These are phyloP conservation scores for Neonectria faginata DNA, from an alignment of 2,329 filamentous ascomycete genomes.

Conservation along the genomic window DNA sequence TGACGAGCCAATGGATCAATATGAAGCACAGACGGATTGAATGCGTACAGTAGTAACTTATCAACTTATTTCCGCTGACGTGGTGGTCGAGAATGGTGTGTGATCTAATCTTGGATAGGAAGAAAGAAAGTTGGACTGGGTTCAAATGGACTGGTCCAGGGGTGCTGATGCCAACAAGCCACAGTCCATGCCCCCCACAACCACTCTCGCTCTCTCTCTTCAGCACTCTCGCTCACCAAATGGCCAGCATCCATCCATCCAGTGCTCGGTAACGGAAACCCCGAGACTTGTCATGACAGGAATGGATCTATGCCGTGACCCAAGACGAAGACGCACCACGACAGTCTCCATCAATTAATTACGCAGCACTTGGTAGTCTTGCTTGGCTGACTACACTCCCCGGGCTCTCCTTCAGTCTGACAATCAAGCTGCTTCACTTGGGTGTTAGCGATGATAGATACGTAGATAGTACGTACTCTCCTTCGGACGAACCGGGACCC, in stretches of 20 bases:
- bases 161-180: constrained; percentile 10
- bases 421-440: too few relatives aligned
- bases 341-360: background rate
- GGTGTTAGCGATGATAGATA: too few relatives aligned
- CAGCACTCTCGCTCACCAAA: background rate
- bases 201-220: constrained; percentile 5
- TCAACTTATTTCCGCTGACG: constrained; percentile 5
- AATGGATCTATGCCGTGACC: too few relatives aligned
- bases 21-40: too few relatives aligned
- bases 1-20: background rate
- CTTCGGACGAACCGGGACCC: background rate
- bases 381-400: too few relatives aligned
- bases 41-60: too few relatives aligned
- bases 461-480: background rate
- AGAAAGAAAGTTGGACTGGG: constrained; percentile 9
- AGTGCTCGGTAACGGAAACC: background rate
- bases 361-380: too few relatives aligned
- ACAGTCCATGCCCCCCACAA: constrained; percentile 12
- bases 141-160: background rate
- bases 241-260: background rate
- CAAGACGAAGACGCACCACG: background rate
- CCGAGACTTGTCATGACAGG: background rate
- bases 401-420: too few relatives aligned
- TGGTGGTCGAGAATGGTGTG: constrained; percentile 2
- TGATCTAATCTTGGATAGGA: constrained; percentile 25